Base-by-base conservation (phyloP, 805 yeast genomes). In the Spathaspora gorwiae region DNA sequence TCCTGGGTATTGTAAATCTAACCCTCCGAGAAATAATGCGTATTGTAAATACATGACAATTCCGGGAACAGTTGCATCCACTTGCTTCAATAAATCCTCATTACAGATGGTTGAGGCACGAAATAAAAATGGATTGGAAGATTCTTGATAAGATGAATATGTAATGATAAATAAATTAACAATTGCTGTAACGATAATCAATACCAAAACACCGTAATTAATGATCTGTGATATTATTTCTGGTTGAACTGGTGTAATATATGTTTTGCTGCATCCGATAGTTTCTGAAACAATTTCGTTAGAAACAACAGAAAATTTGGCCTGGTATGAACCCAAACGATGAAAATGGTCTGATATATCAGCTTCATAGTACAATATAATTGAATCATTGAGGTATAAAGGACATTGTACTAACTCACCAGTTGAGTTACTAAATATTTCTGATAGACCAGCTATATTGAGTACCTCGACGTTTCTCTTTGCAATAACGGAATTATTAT, bases 61-160 rank as follows among this genome's bases (percentile, higher is more conserved):
- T 33, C 78, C 78, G 4, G 66, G 62, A 7, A 72, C 67, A 10
- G 75, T 72, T 1, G 87, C 84, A 40, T 78, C 80, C 38, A 81
- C 54, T 42, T 83, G 81, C 37, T 72, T 68, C 33, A 83, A 64
- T 40, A 82, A 65, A 2, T 78, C 72, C 29, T 73, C 79, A 53
- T 79, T 80, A 57, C 85, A 80, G 39, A 79, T 79, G 27, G 82
- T 76, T 6, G 85, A 71, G 26, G 83, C 83, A 46, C 67, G 54
- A 54, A 70, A 65, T 45, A 81, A 54, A 55, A 78, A 73, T 31
- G 81, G 76, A 50, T 78, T 69, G 39, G 74, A 56, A 29, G 86
- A 63, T 62, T 80, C 88, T 64, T 76, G 81, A 55, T 73, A 77
- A 0, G 86, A 82, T 34, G 85, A 70, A 44, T 55, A 61, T n/a